Percentiles rank a stretch among this genome's conserved stretches.
phyloP scores from a whole-genome alignment of 176 grass and related monocot species.

The Neostapfia colusana region DNA sequence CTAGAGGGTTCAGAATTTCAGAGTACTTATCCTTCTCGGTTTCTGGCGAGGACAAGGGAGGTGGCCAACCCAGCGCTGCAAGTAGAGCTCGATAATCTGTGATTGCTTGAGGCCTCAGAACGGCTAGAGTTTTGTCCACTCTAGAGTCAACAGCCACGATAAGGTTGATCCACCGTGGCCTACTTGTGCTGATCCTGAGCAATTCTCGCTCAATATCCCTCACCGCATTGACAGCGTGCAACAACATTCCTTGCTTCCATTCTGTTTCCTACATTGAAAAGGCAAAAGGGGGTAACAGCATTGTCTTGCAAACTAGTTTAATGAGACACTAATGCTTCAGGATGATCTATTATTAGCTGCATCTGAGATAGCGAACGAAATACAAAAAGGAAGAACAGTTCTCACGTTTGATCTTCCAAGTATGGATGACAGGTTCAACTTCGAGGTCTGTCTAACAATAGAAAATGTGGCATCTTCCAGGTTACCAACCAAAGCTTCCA shows the following conservation, averaged over 20 bases:
- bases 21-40: conserved; percentile 47
- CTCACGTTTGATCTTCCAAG: conserved; percentile 48
- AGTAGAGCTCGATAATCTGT: conserved; percentile 79
- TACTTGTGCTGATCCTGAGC: conserved; percentile 44
- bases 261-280: conserved; percentile 52
- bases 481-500: conserved; percentile 94
- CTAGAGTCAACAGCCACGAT: conserved; percentile 84
- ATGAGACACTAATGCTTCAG: conserved; percentile 3
- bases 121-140: conserved; percentile 74
- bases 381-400: conserved; percentile 9
- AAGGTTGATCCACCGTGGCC: conserved; percentile 71
- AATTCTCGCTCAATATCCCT: conserved; percentile 72
- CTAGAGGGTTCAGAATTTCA: conserved; percentile 70
- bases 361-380: conserved; percentile 5
- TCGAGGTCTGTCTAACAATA: conserved; percentile 59
- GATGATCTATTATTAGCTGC: background rate
- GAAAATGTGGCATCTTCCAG: conserved; percentile 83
- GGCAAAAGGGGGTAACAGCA: background rate
- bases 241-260: conserved; percentile 66
- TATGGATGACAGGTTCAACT: conserved; percentile 46
- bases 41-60: conserved; percentile 65
- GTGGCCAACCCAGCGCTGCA: conserved; percentile 81
- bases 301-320: background rate
- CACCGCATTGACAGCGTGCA: conserved; percentile 61
- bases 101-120: conserved; percentile 82